A percentile compares a stretch with the other conserved stretches of the same genome.
Conservation (phyloP, 345 rosid genomes). For the Turnera subulata region DNA sequence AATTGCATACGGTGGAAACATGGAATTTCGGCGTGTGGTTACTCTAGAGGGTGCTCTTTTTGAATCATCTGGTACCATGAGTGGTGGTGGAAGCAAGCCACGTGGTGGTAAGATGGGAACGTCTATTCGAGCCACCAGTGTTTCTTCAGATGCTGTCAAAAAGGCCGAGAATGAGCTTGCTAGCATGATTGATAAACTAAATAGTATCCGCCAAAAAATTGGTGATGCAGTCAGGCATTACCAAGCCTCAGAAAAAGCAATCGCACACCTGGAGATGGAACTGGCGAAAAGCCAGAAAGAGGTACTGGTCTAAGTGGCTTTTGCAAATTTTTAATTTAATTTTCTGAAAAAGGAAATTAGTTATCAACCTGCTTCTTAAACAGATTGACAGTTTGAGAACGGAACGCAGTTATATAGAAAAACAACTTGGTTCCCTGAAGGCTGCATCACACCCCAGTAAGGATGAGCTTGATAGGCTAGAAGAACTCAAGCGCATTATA, state of each 20-base stretch:
- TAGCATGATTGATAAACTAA: constrained; percentile 46
- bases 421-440: constrained; percentile 73
- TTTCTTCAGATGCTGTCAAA: constrained; percentile 62
- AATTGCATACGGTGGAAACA: constrained; percentile 76
- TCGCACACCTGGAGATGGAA: constrained; percentile 71
- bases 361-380: constrained; percentile 1
- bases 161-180: constrained; percentile 75
- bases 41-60: constrained; percentile 95
- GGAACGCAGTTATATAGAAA: constrained; percentile 61
- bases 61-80: constrained; percentile 97
- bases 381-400: constrained; percentile 83
- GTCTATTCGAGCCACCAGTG: constrained; percentile 69
- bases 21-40: constrained; percentile 85
- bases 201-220: constrained; percentile 49
- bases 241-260: constrained; percentile 62
- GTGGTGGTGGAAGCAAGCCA: constrained; percentile 95
- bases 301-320: constrained; percentile 34
- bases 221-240: constrained; percentile 60
- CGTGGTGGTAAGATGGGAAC: constrained; percentile 98
- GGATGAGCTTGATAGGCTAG: constrained; percentile 63
- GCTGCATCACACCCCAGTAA: constrained; percentile 73
- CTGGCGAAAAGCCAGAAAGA: constrained; percentile 81
- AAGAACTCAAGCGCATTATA: constrained; percentile 59
- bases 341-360: not conserved
- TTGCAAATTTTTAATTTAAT: constrained; percentile 1